Base-by-base conservation (phyloP, 208 protist species). In the Histomonas meleagridis region DNA sequence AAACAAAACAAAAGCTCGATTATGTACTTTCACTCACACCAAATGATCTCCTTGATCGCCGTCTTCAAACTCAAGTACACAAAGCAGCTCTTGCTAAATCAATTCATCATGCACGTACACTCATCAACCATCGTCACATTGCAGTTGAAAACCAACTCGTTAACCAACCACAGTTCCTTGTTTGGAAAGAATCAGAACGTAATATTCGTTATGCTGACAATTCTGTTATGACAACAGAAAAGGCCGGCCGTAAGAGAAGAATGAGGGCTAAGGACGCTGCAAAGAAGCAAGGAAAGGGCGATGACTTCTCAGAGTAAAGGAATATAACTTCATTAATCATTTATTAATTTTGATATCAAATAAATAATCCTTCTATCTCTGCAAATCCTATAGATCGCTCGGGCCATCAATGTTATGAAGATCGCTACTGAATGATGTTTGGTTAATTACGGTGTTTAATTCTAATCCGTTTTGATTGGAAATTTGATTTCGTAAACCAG, bases 91-190 rank as follows among this genome's bases (percentile, higher is more conserved):
- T 99, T 92, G 98, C 98, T 94, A 98, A 99, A 95, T 99, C 98
- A 48, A 97, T 99, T 93, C 99, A 99, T 96, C 98, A 99, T 95
- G 97, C 98, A 92, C 97, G 99, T 94, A 96, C 99, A 55, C 95
- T 99, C 49, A 99, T 99, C 95, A 94, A 96, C 92, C 97, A 99
- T 95, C 96, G 98, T 93, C 98, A 99, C 97, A 99, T 99, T 94
- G 7, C 76, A 51, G 76, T 86, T 49, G 21, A 86, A 14, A 43
- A 51, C 76, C 76, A 86, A 48, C 76, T 86, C 32, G 76, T 86
- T 26, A 86, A 86, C 76, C 76, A 86, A 49, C 76, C 76, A 86
- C 46, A 40, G 14, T 86, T 86, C 46, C 76, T 86, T 35, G 76
- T 86, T 46, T 86, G 76, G 76, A 86, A 86, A 48, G 76, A 86